These are phyloP conservation scores for Fusarium sp. DNA, from an alignment of 2,329 filamentous ascomycete genomes.

Conservation along the genomic window DNA sequence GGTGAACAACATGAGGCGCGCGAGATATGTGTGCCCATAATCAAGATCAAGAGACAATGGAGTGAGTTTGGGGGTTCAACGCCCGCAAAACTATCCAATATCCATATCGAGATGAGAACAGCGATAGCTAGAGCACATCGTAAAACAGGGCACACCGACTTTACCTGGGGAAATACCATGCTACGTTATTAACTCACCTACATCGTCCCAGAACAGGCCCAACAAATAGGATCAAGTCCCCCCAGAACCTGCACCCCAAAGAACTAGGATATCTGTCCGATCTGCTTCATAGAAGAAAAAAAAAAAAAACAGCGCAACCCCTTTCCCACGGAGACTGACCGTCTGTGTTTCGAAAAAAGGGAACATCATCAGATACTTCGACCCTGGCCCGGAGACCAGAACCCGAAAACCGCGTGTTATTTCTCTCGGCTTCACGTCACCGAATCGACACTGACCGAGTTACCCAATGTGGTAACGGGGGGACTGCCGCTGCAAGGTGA, in stretches of 20 bases:
- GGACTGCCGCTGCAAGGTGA: constrained; percentile 8
- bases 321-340: background rate
- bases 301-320: constrained; percentile 1
- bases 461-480: constrained; percentile 6
- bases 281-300: background rate
- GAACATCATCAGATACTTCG: constrained; percentile 17
- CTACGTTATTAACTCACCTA: constrained; percentile 4
- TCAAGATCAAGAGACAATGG: constrained; percentile 8
- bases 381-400: constrained; percentile 24
- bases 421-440: constrained; percentile 22
- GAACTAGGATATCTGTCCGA: constrained; percentile 14
- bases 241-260: constrained; percentile 11
- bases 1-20: constrained; percentile 12
- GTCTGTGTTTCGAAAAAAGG: background rate
- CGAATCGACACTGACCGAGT: constrained; percentile 23
- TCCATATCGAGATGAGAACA: background rate
- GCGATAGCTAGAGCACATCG: background rate
- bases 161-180: constrained; percentile 18
- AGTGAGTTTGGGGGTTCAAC: constrained; percentile 17
- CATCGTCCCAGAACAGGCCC: background rate
- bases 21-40: constrained; percentile 1
- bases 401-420: constrained; percentile 24
- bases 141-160: constrained; percentile 24
- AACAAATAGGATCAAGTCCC: constrained; percentile 23
- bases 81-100: background rate